phyloP scores from a whole-genome alignment of 1,284 basidiomycete genomes.

The Boletellus deceptivus region DNA sequence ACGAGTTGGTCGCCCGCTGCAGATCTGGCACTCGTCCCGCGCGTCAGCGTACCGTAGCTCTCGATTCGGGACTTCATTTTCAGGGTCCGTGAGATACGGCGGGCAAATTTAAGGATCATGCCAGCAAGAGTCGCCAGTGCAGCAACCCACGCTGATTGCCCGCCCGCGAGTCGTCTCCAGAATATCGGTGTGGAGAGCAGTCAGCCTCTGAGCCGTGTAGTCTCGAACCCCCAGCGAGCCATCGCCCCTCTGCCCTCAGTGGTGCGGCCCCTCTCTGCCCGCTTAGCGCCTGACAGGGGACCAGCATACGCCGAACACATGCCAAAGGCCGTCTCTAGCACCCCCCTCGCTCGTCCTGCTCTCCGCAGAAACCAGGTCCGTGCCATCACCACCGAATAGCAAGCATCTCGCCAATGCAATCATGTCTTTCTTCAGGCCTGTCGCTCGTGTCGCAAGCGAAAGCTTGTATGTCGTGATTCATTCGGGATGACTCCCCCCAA shows the following conservation, averaged over 20 bases:
- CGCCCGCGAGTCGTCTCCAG: neutral
- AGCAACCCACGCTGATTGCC: neutral
- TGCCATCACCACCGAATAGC: constrained; percentile 1
- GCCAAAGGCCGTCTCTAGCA: constrained; percentile 55
- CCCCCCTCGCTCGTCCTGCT: constrained; percentile 50
- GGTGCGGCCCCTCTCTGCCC: neutral
- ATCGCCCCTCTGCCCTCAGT: neutral
- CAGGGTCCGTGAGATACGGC: constrained; percentile 26
- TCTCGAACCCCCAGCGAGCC: neutral
- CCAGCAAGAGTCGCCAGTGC: neutral
- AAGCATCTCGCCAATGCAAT: constrained; percentile 3
- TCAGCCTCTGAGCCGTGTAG: neutral
- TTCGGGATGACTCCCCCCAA: neutral
- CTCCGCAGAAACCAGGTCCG: constrained; percentile 75
- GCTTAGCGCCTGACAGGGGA: constrained; percentile 5
- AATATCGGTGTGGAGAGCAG: neutral
- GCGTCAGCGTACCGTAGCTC: constrained; percentile 10
- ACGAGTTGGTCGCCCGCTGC: neutral
- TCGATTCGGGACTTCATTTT: constrained; percentile 17
- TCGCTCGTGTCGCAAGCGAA: constrained; percentile 74
- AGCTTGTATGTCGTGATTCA: constrained; percentile 53
- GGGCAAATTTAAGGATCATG: constrained; percentile 23
- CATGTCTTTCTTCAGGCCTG: constrained; percentile 55
- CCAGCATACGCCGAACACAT: constrained; percentile 37
- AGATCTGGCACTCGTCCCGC: constrained; percentile 3